Percentiles rank a stretch among this genome's conserved stretches.
Conservation (phyloP, 192 early-diverging fungal species). For the Coemansia sp. region DNA sequence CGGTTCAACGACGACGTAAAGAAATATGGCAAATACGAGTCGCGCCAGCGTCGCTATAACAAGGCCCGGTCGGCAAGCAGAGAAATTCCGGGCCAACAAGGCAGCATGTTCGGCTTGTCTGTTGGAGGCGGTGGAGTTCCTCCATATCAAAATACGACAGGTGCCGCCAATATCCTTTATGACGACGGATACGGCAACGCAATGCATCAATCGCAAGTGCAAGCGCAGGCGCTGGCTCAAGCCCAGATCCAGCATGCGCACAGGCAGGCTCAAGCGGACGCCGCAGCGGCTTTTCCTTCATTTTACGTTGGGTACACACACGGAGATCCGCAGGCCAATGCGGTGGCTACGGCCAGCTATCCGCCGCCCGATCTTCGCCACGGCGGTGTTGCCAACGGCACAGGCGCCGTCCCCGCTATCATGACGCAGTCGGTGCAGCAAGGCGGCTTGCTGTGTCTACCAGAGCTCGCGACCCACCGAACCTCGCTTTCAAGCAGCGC, state of each 20-base stretch:
- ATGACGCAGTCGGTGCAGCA: slow-evolving; percentile 2
- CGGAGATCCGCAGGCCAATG: background rate
- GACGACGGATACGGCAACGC: background rate
- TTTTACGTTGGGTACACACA: slow-evolving; percentile 5
- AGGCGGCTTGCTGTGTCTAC: slow-evolving; percentile 2
- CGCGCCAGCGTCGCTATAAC: slow-evolving; percentile 46
- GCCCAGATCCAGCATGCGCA: too few relatives aligned
- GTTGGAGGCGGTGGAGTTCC: too few relatives aligned
- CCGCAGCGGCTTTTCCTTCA: background rate
- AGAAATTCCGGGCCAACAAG: background rate
- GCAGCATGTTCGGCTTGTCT: background rate
- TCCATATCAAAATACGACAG: background rate
- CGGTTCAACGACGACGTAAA: slow-evolving; percentile 47
- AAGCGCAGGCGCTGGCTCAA: background rate
- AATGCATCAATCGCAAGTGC: background rate
- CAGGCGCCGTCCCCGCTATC: background rate
- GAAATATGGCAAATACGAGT: slow-evolving; percentile 49
- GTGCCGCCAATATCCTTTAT: background rate
- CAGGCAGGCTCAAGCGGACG: too few relatives aligned
- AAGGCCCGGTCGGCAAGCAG: slow-evolving; percentile 9
- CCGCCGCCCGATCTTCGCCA: background rate
- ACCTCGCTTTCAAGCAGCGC: slow-evolving; percentile 13
- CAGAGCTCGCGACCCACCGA: slow-evolving; percentile 11
- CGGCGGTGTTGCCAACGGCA: background rate
- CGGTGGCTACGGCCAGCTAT: background rate